Evolutionary conservation across 345 rosid genomes (phyloP).

Genomic region (Aethionema arabicum): DNA sequence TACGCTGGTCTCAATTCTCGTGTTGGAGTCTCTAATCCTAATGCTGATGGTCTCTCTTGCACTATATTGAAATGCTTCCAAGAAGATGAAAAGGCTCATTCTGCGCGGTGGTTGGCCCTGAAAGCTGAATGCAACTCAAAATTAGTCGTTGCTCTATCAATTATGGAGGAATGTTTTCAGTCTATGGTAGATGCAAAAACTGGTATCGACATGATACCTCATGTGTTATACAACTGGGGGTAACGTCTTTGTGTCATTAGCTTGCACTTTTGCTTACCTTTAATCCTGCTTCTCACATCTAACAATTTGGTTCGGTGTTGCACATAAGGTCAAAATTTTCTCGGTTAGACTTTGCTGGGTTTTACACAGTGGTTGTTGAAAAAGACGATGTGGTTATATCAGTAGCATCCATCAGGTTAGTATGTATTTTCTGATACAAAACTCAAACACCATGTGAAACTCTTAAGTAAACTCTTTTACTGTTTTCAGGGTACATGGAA

Average conservation of each 20-base stretch:
- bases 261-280: conserved; percentile 24
- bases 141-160: conserved; percentile 81
- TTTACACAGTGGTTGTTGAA: conserved; percentile 86
- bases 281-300: conserved; percentile 3
- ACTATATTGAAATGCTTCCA: conserved; percentile 75
- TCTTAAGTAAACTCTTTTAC: conserved; percentile 15
- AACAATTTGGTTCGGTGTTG: conserved; percentile 16
- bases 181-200: conserved; percentile 95
- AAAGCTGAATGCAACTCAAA: conserved; percentile 97
- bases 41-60: conserved; percentile 70
- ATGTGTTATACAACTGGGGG: conserved; percentile 89
- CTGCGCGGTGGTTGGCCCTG: conserved; percentile 67
- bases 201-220: conserved; percentile 93
- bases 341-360: conserved; percentile 75
- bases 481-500: conserved; percentile 75
- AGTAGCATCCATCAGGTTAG: conserved; percentile 91
- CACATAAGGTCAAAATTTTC: conserved; percentile 74
- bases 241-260: conserved; percentile 30
- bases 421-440: neutral
- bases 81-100: conserved; percentile 75
- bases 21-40: conserved; percentile 57
- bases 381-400: conserved; percentile 76
- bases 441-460: neutral
- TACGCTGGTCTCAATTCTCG: conserved; percentile 68
- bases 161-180: conserved; percentile 94